Conservation (phyloP, 2,329 filamentous ascomycete genomes). For the Fusarium staphyleae region DNA sequence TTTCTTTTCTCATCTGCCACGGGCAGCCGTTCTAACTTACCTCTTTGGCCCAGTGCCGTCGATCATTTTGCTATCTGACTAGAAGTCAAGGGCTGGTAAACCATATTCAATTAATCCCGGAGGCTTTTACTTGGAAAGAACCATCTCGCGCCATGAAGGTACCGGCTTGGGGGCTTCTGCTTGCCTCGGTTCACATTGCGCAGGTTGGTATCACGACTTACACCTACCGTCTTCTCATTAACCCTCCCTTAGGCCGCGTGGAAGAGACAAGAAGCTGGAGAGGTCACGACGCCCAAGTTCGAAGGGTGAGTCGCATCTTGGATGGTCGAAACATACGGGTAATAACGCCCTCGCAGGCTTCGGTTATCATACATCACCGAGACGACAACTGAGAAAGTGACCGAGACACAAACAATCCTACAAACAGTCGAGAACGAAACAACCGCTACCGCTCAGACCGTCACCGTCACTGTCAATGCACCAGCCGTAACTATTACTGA, state of each 20-base stretch:
- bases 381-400: constrained; percentile 33
- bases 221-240: too few relatives aligned
- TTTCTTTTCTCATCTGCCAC: constrained; percentile 30
- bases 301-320: constrained; percentile 33
- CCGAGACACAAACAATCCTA: constrained; percentile 24
- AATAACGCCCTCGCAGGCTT: constrained; percentile 27
- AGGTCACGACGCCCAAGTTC: constrained; percentile 25
- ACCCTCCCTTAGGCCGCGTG: constrained; percentile 27
- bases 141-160: constrained; percentile 16
- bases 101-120: too few relatives aligned
- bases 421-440: constrained; percentile 15
- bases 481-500: constrained; percentile 19
- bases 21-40: constrained; percentile 31
- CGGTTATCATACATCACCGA: constrained; percentile 38
- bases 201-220: constrained; percentile 20
- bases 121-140: background rate
- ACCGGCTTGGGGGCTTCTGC: constrained; percentile 16
- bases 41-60: constrained; percentile 6
- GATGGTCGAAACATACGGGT: too few relatives aligned
- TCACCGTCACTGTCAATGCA: constrained; percentile 32
- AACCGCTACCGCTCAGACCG: constrained; percentile 9
- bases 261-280: constrained; percentile 30
- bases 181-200: constrained; percentile 30
- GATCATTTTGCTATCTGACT: background rate
- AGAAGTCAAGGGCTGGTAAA: too few relatives aligned